These are phyloP conservation scores for Ilyonectria sp. DNA, from an alignment of 2,329 filamentous ascomycete genomes.

Conservation along the genomic window DNA sequence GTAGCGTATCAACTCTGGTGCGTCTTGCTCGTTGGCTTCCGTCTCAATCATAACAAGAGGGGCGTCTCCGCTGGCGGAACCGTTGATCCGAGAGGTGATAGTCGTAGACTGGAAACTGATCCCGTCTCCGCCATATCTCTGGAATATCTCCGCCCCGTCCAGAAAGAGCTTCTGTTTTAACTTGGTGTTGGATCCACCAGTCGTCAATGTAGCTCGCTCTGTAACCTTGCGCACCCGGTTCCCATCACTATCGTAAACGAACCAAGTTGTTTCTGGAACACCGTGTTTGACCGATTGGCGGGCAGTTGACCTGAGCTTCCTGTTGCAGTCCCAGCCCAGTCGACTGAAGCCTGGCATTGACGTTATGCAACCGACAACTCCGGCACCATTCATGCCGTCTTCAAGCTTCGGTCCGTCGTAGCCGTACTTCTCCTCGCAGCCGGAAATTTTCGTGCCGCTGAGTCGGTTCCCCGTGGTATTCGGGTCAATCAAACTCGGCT, in stretches of 20 bases:
- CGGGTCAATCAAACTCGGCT: neutral
- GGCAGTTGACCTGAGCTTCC: slow-evolving; percentile 3
- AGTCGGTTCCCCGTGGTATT: neutral
- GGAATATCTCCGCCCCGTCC: slow-evolving; percentile 8
- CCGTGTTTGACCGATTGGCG: neutral
- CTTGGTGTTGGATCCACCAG: neutral
- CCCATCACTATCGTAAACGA: slow-evolving; percentile 27
- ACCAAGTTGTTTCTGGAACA: slow-evolving; percentile 29
- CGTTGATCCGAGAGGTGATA: too few relatives aligned
- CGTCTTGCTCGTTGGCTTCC: neutral
- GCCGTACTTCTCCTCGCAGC: neutral
- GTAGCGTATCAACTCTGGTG: neutral
- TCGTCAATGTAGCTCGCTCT: slow-evolving; percentile 1
- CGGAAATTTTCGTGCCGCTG: neutral
- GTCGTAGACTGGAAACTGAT: neutral
- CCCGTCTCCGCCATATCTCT: neutral
- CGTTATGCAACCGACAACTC: neutral
- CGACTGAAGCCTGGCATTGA: slow-evolving; percentile 8
- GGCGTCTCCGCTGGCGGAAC: neutral
- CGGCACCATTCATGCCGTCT: too few relatives aligned
- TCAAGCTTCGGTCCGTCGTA: neutral
- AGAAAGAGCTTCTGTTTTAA: slow-evolving; percentile 25
- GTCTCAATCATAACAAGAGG: neutral
- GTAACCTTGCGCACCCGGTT: slow-evolving; percentile 28
- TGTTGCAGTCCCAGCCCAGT: slow-evolving; percentile 22